Conservation (phyloP, 1,139 yeast species). For the Hemisphaericaspora subhashii region DNA sequence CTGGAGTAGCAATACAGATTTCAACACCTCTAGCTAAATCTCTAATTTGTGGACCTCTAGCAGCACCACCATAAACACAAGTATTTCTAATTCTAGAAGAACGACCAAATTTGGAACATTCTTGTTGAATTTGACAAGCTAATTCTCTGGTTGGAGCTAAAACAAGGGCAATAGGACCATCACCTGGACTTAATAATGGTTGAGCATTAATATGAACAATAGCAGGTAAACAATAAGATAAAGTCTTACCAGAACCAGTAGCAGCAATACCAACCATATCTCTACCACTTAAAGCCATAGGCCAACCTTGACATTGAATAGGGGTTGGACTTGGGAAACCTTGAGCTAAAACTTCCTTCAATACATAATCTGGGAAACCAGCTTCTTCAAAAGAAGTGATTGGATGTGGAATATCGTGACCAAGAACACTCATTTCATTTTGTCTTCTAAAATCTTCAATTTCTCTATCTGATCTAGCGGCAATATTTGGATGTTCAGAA, state of each 20-base stretch:
- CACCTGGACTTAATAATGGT: constrained; percentile 88
- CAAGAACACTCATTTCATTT: constrained; percentile 82
- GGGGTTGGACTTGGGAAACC: constrained; percentile 95
- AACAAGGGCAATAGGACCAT: constrained; percentile 95
- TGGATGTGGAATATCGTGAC: constrained; percentile 91
- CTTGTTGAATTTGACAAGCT: constrained; percentile 96
- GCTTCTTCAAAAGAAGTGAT: constrained; percentile 92
- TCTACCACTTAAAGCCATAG: constrained; percentile 98
- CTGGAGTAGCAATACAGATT: constrained; percentile 95
- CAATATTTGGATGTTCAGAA: constrained; percentile 77
- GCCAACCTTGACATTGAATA: constrained; percentile 99
- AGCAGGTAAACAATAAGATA: constrained; percentile 93
- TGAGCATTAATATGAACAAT: constrained; percentile 98
- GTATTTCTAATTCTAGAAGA: constrained; percentile 94
- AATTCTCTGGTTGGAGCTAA: constrained; percentile 98
- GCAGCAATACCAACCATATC: constrained; percentile 99
- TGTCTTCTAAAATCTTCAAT: constrained; percentile 73
- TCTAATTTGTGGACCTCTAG: constrained; percentile 95
- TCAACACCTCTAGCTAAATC: constrained; percentile 94
- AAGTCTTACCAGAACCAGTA: constrained; percentile 98
- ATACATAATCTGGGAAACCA: constrained; percentile 93
- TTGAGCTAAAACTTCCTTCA: constrained; percentile 83
- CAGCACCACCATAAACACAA: constrained; percentile 99
- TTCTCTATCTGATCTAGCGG: constrained; percentile 72
- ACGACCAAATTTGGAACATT: constrained; percentile 91